Percentiles rank a stretch among this genome's conserved stretches.
Evolutionary conservation across 2,329 filamentous ascomycete genomes (phyloP).

Genomic region (Metarhizium anisopliae): DNA sequence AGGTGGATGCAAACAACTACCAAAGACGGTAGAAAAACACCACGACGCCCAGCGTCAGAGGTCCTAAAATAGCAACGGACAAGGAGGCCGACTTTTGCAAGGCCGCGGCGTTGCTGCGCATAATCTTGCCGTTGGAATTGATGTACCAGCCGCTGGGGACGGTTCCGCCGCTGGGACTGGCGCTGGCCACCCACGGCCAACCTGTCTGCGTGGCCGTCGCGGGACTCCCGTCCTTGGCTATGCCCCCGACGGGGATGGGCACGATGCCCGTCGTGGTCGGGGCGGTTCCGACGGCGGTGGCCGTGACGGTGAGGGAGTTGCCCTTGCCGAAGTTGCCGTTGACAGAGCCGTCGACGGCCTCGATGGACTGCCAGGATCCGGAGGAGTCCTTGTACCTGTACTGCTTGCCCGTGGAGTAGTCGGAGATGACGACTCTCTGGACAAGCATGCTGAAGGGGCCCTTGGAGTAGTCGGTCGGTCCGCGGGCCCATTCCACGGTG

Average conservation of each 20-base stretch:
- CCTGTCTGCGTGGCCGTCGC: conserved; percentile 48
- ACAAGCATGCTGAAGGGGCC: conserved; percentile 86
- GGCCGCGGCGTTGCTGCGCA: conserved; percentile 51
- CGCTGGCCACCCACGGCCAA: conserved; percentile 58
- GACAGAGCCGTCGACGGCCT: conserved; percentile 67
- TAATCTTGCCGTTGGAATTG: conserved; percentile 68
- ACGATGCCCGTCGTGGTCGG: conserved; percentile 53
- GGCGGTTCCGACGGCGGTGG: conserved; percentile 52
- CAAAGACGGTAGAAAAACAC: conserved; percentile 11
- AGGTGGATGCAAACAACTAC: neutral
- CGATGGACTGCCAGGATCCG: conserved; percentile 75
- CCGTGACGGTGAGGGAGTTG: conserved; percentile 38
- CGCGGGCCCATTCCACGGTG: conserved; percentile 84
- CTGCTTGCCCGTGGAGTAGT: conserved; percentile 85
- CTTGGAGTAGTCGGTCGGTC: conserved; percentile 70
- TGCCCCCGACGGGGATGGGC: conserved; percentile 62
- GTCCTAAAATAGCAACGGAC: conserved; percentile 14
- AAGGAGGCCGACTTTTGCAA: conserved; percentile 1
- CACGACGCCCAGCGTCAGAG: conserved; percentile 17
- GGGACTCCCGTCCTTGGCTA: conserved; percentile 46
- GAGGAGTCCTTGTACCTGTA: conserved; percentile 75
- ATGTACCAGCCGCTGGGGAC: conserved; percentile 78
- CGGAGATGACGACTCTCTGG: conserved; percentile 64
- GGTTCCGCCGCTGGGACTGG: conserved; percentile 41
- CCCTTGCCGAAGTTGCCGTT: conserved; percentile 56